Evolutionary conservation across 2,329 filamentous ascomycete species (phyloP), one percentile per base, ranked within the genome.

Genomic region (Monosporascus cannonballus): DNA sequence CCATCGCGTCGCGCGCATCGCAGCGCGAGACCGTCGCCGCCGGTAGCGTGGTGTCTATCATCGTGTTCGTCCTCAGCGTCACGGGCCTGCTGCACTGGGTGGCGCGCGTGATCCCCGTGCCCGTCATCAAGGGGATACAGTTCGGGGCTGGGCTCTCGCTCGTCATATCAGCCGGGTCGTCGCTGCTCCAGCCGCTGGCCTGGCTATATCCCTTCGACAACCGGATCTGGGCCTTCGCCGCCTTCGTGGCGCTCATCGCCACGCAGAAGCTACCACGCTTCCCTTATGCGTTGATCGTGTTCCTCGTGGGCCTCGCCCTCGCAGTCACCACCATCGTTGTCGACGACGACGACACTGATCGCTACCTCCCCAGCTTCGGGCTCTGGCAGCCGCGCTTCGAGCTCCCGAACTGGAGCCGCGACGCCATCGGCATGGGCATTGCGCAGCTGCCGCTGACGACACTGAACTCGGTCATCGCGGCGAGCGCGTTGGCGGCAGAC

Each of bases 91-190:
- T 96, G 34, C 78, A 78, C 53, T 87, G 84, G 78, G 84, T 90
- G 49, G 85, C 88, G 8, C 72, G 76, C n/a, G 76, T 85, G 15
- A 87, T 95, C 8, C 93, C 93, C 0, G 82, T 92, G 15, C 89
- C 92, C 0, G 87, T 97, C 0, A 86, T 97, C 50, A 96, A 96
- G 67, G 93, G 93, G 30, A 96, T 97, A 59, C 94, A 97, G 71
- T 83, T 96, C 47, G 93, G 93, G 38, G 93, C 93, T 4, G 93
- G 93, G 1, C 75, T 97, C 47, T 90, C 87, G 17, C 79, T 97
- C 17, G 81, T 91, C 51, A 79, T 96, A 53, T 87, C 89, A 14
- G 89, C 90, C 7, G 90, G 89, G 3, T 76, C 78, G 0, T 80
- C 76, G 47, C 78, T 95, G 53, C 76, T 94, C 14, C 75, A 78